Evolutionary conservation across 2,329 filamentous ascomycete genomes (phyloP), one percentile per base, ranked within the genome.

Genomic region (Aspergillus sp.): DNA sequence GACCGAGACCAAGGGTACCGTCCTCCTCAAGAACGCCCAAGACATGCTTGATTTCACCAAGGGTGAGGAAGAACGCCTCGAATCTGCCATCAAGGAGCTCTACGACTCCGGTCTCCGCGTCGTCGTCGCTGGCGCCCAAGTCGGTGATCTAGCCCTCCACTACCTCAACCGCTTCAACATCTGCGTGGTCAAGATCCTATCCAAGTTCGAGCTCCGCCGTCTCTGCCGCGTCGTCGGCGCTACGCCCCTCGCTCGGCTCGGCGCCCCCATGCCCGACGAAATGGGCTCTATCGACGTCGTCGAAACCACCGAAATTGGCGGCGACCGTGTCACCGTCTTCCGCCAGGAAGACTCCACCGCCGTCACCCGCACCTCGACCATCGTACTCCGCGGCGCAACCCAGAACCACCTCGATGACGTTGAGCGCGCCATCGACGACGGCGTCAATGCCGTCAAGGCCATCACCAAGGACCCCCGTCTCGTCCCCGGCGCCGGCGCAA

Each of bases 21-120:
- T 99, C 45, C 84, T 99, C 52, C 79, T 99, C 69, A 91, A 99
- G 79, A 99, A 96, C 73, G 93, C 93, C 59, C 90, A 98, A 82
- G 95, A 99, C 80, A 98, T 99, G 91, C 84, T 98, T 73, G 90
- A 98, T 74, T 99, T 98, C 79, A 96, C 91, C 69, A 96, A 93
- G 81, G 96, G 95, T 62, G 95, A 99, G 80, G 95, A 99, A 80
- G 79, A 82, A 55, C 93, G 97, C 75, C 87, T 99, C 50, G 95
- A 99, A 81, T 83, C 87, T 46, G 83, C 89, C 51, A 90, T 99
- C 81, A 98, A 98, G 83, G 93, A 97, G 77, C 85, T 99, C 21
- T 88, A 97, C 76, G 95, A 99, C 74, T 93, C 91, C 35, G 95
- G 95, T 45, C 78, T 99, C 62, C 87, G 95, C 56, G 96, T 99